Percentiles rank a stretch among this genome's conserved stretches.
Conservation (phyloP, 2,329 filamentous ascomycete genomes). For the Ophiostoma piceae region DNA sequence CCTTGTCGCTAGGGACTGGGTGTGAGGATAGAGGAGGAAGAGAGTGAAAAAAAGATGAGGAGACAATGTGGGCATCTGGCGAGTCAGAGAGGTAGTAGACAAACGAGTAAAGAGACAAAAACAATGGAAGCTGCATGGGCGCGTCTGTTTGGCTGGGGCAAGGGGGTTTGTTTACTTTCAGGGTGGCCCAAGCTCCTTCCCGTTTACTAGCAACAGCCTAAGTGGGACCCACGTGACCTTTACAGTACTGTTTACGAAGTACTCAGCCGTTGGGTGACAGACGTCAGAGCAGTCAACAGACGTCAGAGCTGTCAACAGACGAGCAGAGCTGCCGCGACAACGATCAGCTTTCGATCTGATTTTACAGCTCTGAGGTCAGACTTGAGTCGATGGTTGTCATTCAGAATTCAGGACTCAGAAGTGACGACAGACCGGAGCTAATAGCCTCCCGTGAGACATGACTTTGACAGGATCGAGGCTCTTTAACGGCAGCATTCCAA, state of each 20-base stretch:
- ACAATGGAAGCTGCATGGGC: constrained; percentile 8
- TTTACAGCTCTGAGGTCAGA: too few species aligned
- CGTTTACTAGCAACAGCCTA: constrained; percentile 19
- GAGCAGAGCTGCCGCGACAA: neutral
- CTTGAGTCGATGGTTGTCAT: neutral
- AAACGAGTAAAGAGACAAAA: neutral
- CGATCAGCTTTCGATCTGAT: neutral
- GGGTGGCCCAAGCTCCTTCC: constrained; percentile 27
- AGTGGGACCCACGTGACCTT: constrained; percentile 1
- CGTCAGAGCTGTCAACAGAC: neutral
- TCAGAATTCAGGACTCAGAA: neutral
- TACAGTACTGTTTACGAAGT: neutral
- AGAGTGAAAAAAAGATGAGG: neutral
- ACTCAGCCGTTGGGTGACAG: neutral
- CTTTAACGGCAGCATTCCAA: neutral
- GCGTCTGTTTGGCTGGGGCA: constrained; percentile 21
- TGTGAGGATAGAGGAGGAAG: neutral
- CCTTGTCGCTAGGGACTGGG: neutral
- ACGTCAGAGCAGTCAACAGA: neutral
- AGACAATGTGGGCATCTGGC: neutral
- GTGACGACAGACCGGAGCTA: too few species aligned
- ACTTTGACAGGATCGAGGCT: neutral
- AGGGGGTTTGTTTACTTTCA: constrained; percentile 29
- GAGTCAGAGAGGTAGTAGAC: neutral
- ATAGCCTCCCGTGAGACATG: neutral